Evolutionary conservation across 192 early-diverging fungal species (phyloP), one percentile per base, ranked within the genome.

Genomic region (Podila horticola): DNA sequence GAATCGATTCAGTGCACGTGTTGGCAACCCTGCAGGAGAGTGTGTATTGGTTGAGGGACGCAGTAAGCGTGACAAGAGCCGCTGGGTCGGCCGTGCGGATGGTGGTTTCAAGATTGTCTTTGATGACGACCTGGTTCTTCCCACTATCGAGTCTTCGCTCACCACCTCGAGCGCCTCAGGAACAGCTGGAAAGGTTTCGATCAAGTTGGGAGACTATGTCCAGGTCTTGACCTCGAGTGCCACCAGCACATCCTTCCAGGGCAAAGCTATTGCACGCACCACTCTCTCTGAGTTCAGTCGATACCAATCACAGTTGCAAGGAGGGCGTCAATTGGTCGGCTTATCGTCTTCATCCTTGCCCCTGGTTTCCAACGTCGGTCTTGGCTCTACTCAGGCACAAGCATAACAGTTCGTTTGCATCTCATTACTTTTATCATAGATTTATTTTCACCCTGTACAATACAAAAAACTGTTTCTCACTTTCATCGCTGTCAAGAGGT

Each of bases 81-180:
- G 75, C 10, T 79, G 84, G 58, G 74, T 83, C 55, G 93, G 93
- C 45, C 84, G 86, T 29, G 88, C 91, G 62, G 93, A 94, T 79
- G 88, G 90, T 60, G 90, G 89, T 5, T 90, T 89, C 73, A 93
- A 92, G 81, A 87, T 91, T 31, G 90, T 92, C 48, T 74, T 94
- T 61, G 72, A 88, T 67, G 65, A 76, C 11, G 67, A 75, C 30
- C 57, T 72, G 30, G 52, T 71, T 9, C 63, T 75, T 5, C 62
- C 82, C 2, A 51, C 74, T 0, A 83, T 73, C 24, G 82, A 72
- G 33, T 24, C 77, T 7, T 67, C 74, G 1, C 24, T 67, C 24
- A 67, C 71, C 0, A 22, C 64, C 1, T 11, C 57, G 31, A 29
- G 33, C 33, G 12, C 15, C 3, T 22, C 26, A 48, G 15, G 45